Evolutionary conservation across 441 rosid species (phyloP).

Genomic region (Corymbia citriodora): DNA sequence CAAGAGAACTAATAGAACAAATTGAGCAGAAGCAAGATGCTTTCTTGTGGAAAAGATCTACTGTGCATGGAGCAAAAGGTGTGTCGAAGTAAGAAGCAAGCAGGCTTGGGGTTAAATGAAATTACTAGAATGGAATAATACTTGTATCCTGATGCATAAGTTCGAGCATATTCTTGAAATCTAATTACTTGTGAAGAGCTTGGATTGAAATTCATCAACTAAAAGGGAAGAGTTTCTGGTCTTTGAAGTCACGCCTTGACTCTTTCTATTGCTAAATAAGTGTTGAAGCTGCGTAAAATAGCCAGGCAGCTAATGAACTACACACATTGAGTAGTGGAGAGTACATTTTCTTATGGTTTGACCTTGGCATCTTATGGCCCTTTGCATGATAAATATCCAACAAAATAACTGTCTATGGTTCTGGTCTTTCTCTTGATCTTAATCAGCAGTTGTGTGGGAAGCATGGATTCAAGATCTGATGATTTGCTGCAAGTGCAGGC

Average conservation of each 20-base stretch:
- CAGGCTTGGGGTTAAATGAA: neutral
- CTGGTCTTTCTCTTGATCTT: no score
- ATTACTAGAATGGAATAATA: neutral
- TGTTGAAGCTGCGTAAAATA: neutral
- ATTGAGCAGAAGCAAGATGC: neutral
- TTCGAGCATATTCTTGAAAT: neutral
- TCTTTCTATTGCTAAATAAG: neutral
- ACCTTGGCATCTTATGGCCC: no score
- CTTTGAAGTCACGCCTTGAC: neutral
- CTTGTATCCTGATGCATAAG: no score
- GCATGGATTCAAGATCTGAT: no score
- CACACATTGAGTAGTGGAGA: neutral
- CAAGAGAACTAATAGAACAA: no score
- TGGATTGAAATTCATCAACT: no score
- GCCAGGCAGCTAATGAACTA: neutral
- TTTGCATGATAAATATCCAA: no score
- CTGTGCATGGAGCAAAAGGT: neutral
- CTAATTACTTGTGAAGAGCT: no score
- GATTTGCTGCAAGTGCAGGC: no score
- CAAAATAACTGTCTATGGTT: no score
- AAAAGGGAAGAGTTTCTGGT: neutral
- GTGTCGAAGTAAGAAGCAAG: neutral
- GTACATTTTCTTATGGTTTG: no score
- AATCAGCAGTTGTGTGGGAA: no score
- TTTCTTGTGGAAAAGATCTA: neutral